Evolutionary conservation across 2,329 filamentous ascomycete genomes (phyloP).

Genomic region (Epicoccum sorghinum): DNA sequence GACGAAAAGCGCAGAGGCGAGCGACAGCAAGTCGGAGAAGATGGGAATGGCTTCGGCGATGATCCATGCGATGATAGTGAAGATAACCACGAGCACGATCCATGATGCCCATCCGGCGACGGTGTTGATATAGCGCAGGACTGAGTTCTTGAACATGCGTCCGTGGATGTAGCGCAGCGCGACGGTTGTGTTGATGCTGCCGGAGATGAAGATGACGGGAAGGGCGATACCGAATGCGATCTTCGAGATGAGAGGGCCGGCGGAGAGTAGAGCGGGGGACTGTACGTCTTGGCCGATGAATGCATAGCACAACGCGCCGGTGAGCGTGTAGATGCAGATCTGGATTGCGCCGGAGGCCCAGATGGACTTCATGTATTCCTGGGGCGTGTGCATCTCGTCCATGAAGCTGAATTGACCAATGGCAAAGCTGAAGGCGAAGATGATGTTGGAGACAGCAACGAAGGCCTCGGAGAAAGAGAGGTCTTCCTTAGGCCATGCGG

Average conservation of each 20-base stretch:
- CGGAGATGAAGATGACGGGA: conserved; percentile 22
- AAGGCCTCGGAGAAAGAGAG: conserved; percentile 20
- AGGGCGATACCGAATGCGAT: conserved; percentile 18
- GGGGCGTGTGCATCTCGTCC: conserved; percentile 21
- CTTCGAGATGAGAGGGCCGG: conserved; percentile 15
- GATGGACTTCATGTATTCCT: conserved; percentile 21
- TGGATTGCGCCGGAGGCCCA: conserved; percentile 19
- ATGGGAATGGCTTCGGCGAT: conserved; percentile 23
- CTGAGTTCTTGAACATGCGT: conserved; percentile 22
- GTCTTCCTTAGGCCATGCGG: conserved; percentile 20
- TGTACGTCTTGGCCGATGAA: conserved; percentile 18
- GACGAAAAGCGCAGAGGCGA: conserved; percentile 20
- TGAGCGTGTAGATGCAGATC: conserved; percentile 21
- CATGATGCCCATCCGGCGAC: conserved; percentile 18
- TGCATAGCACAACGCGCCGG: conserved; percentile 20
- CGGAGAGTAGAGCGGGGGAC: conserved; percentile 15
- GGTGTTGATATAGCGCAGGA: conserved; percentile 21
- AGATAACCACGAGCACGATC: conserved; percentile 19
- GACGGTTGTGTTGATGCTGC: conserved; percentile 22
- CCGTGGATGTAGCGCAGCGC: conserved; percentile 23
- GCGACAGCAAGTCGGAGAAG: conserved; percentile 21
- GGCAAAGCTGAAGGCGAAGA: conserved; percentile 23
- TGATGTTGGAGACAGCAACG: conserved; percentile 20
- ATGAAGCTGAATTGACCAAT: conserved; percentile 21
- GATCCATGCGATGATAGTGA: conserved; percentile 22